phyloP scores from a whole-genome alignment of 495 filamentous ascomycete genomes.

The Xylaria intraflava region DNA sequence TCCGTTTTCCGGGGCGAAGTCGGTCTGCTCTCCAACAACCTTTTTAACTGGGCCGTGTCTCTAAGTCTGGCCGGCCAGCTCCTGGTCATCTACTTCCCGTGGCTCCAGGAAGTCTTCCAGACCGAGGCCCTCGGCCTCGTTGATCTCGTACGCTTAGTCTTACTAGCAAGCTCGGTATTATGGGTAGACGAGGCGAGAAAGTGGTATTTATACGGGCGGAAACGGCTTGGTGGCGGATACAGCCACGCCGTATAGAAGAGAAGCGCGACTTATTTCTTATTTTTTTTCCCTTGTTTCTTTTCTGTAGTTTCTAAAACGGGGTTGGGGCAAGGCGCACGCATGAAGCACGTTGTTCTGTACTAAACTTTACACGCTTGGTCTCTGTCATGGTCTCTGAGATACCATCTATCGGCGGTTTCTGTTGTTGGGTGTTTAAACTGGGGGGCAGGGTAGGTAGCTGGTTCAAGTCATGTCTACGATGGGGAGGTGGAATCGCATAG shows the following conservation, averaged over 20 bases:
- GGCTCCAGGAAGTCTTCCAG: constrained; percentile 89
- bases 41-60: constrained; percentile 92
- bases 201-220: constrained; percentile 49
- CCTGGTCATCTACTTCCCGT: constrained; percentile 87
- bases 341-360: background rate
- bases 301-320: background rate
- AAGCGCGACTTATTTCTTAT: background rate
- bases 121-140: constrained; percentile 72
- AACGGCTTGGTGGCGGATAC: constrained; percentile 35
- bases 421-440: no score
- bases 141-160: constrained; percentile 65
- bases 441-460: no score
- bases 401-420: no score
- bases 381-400: no score
- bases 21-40: constrained; percentile 71
- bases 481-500: no score
- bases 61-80: constrained; percentile 78
- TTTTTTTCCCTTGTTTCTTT: background rate
- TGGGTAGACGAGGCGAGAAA: constrained; percentile 92
- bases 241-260: constrained; percentile 43
- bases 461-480: no score
- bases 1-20: constrained; percentile 82
- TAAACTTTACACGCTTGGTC: background rate
- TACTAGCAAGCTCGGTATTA: constrained; percentile 80
- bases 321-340: background rate